phyloP scores from a whole-genome alignment of 371 early-diverging fungal species.

The Rhizopus arrhizus region DNA sequence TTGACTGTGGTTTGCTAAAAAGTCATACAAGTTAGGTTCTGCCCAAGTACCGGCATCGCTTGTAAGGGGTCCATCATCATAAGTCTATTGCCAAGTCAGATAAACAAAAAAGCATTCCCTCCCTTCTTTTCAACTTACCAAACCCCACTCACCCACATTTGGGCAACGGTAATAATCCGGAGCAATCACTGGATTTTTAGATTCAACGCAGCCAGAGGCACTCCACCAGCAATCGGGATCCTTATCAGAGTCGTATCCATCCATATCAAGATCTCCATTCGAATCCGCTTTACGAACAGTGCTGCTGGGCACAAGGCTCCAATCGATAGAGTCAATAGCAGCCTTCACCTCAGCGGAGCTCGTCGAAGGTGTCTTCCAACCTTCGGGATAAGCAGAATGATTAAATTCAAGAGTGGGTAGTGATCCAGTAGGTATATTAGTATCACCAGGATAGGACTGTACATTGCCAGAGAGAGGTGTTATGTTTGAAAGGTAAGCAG shows the following conservation, averaged over 20 bases:
- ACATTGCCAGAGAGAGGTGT: conserved; percentile 29
- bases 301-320: conserved; percentile 44
- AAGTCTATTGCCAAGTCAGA: conserved; percentile 16
- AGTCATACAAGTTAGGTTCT: conserved; percentile 50
- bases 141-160: conserved; percentile 49
- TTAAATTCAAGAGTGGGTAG: conserved; percentile 20
- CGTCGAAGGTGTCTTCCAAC: conserved; percentile 41
- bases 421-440: conserved; percentile 36
- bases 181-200: conserved; percentile 43
- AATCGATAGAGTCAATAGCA: conserved; percentile 44
- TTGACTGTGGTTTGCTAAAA: conserved; percentile 35
- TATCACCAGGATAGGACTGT: conserved; percentile 20
- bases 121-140: conserved; percentile 27
- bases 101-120: conserved; percentile 13
- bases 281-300: conserved; percentile 30
- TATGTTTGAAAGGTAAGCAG: conserved; percentile 24
- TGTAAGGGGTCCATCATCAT: conserved; percentile 47
- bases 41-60: conserved; percentile 27
- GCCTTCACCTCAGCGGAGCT: conserved; percentile 40
- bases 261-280: conserved; percentile 25
- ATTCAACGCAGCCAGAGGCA: conserved; percentile 39
- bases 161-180: conserved; percentile 45
- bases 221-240: conserved; percentile 45
- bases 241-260: conserved; percentile 24
- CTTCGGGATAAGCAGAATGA: conserved; percentile 37